phyloP scores from a whole-genome alignment of 148 eudicot species.

The Rhododendron vialii region DNA sequence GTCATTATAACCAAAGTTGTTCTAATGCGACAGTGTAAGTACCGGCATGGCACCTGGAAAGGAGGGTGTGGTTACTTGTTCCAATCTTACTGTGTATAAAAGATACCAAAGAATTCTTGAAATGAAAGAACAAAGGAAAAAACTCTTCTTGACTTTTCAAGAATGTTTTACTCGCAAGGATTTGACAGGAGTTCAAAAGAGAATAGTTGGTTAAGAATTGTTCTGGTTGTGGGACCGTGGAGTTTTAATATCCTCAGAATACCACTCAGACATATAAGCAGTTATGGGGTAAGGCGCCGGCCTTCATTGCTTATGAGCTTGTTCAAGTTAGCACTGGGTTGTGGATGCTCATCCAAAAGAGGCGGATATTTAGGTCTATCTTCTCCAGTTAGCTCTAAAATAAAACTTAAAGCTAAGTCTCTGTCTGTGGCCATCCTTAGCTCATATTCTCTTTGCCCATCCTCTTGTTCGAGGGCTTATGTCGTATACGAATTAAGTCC shows the following conservation, averaged over 20 bases:
- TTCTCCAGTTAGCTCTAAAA: constrained; percentile 3
- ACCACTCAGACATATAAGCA: background rate
- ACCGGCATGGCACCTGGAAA: background rate
- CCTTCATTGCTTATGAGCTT: background rate
- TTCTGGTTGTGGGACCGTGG: background rate
- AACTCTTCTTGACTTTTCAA: background rate
- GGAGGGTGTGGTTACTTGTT: background rate
- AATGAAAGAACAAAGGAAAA: background rate
- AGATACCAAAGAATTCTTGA: background rate
- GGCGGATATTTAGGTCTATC: background rate
- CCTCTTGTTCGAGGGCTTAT: background rate
- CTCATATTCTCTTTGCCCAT: background rate
- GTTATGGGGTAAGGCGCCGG: background rate
- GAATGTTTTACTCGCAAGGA: background rate
- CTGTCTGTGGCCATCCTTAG: background rate
- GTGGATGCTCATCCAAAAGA: background rate
- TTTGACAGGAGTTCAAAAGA: background rate
- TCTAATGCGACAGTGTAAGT: no score
- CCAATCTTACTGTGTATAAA: background rate
- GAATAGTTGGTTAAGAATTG: background rate
- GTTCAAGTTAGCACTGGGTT: background rate
- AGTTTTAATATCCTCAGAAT: background rate
- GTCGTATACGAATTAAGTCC: no score
- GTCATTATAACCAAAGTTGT: background rate
- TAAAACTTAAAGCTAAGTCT: background rate